Evolutionary conservation across 176 grass and related monocot genomes (phyloP).

Genomic region (Carex myosuroides): DNA sequence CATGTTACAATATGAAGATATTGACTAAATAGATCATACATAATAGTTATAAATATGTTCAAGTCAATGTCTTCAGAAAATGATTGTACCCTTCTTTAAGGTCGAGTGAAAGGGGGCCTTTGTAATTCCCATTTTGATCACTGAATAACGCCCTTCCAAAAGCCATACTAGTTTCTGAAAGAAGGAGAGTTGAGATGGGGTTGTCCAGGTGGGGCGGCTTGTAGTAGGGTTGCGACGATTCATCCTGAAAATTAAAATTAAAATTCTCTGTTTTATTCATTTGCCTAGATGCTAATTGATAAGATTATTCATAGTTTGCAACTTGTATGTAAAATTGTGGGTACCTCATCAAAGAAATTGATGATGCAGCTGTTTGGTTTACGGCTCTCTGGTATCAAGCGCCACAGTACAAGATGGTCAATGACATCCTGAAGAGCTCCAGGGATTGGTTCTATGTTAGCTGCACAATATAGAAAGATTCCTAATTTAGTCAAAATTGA

Average conservation of each 20-base stretch:
- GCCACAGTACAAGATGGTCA: conserved; percentile 95
- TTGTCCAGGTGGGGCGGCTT: conserved; percentile 98
- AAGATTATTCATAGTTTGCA: conserved; percentile 1
- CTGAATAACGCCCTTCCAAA: conserved; percentile 86
- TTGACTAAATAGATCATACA: neutral
- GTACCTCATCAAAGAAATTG: conserved; percentile 99
- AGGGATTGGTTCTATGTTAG: conserved; percentile 90
- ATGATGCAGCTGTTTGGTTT: conserved; percentile 94
- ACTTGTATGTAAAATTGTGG: neutral
- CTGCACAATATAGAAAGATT: conserved; percentile 35
- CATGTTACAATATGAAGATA: neutral
- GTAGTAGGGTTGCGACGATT: conserved; percentile 91
- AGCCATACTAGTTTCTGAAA: conserved; percentile 77
- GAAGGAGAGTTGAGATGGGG: conserved; percentile 85
- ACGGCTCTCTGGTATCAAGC: conserved; percentile 88
- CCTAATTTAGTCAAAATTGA: neutral
- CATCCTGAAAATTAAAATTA: conserved; percentile 50
- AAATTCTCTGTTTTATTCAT: neutral
- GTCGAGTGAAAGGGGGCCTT: conserved; percentile 69
- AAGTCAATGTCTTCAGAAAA: neutral
- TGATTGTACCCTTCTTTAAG: conserved; percentile 77
- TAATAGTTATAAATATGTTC: neutral
- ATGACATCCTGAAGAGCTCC: conserved; percentile 73
- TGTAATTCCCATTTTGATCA: conserved; percentile 94
- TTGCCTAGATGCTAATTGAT: conserved; percentile 13